Base-by-base conservation (phyloP, 2,329 filamentous ascomycete species). In the Cladobotryum mycophilum region DNA sequence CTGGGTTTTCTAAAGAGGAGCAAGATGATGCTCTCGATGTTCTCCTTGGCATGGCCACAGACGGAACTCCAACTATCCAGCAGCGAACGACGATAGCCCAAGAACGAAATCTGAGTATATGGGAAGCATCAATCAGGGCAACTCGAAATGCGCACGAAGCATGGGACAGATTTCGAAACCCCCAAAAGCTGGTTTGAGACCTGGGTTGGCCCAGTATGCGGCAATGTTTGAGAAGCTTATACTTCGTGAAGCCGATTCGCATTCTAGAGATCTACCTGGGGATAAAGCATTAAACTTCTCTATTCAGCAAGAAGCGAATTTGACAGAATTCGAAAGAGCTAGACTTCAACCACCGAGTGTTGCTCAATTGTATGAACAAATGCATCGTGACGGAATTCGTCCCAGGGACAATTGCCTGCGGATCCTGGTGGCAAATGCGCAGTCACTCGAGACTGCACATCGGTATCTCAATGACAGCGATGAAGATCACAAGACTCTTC, bases 311-410 rank as follows among this genome's bases (percentile, higher is more conserved):
- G 59, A 67, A 12, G 68, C 70, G 64, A 87, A 75, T 64, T 76
- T 75, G 60, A 86, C 74, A 52, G 76, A 83, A n/a, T 80, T 83
- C 49, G 85, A 87, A 51, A 80, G 80, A 56, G 76, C 81, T 37
- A 74, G 80, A n/a, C 69, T 82, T 41, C 70, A 74, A 13, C 80
- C 85, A 1, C 86, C 86, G 2, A 75, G 71, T 1, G 67, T 82
- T 11, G 66, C 74, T 4, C 71, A 78, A 46, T 70, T 91, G 4
- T 86, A 85, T 52, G 61, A 72, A 11, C 70, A 74, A 40, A 86
- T 90, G 80, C 61, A 69, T 12, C 61, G 60, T 1, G 68, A 71
- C 2, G 72, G 75, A 1, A 61, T 85, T 17, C 66, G 62, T 6
- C 79, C 82, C 0, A 61, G 67, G 4, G 73, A 72, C 1, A 63